Evolutionary conservation across 2,329 filamentous ascomycete species (phyloP).

Genomic region (Tolypocladium pustulatum): DNA sequence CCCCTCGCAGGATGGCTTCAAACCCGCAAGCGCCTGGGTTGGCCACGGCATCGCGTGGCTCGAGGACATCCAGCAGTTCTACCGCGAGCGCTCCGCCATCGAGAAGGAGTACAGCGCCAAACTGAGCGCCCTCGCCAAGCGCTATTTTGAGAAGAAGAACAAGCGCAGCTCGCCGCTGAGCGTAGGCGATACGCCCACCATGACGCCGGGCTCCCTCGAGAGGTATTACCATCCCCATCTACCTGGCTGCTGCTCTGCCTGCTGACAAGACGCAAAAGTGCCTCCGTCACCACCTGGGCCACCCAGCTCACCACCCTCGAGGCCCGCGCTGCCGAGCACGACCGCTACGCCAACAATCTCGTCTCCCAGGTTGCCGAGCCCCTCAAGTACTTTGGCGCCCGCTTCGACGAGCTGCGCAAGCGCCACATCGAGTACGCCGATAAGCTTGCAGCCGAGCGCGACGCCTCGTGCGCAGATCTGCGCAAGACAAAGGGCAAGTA

Average conservation of each 20-base stretch:
- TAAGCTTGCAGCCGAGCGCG: conserved; percentile 83
- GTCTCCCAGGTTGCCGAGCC: conserved; percentile 77
- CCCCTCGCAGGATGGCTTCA: conserved; percentile 77
- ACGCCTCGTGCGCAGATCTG: conserved; percentile 71
- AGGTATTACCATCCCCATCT: conserved; percentile 36
- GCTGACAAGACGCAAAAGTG: conserved; percentile 39
- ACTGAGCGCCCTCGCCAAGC: conserved; percentile 79
- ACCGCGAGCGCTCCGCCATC: conserved; percentile 84
- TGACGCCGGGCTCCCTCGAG: conserved; percentile 93
- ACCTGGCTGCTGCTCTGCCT: conserved; percentile 2
- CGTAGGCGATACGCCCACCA: conserved; percentile 82
- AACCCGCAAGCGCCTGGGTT: conserved; percentile 87
- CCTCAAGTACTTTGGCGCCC: conserved; percentile 59
- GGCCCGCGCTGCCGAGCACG: conserved; percentile 77
- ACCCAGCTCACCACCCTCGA: conserved; percentile 89
- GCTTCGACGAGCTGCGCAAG: conserved; percentile 89
- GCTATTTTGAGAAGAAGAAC: conserved; percentile 95
- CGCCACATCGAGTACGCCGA: conserved; percentile 79
- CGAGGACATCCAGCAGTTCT: conserved; percentile 94
- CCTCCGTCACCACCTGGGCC: conserved; percentile 93
- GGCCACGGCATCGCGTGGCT: conserved; percentile 85
- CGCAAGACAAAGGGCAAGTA: conserved; percentile 91
- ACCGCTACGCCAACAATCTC: conserved; percentile 70
- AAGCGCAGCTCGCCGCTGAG: conserved; percentile 80
- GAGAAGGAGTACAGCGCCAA: conserved; percentile 96